A percentile compares a stretch with the other conserved stretches of the same genome.
Conservation (phyloP, 2,329 filamentous ascomycete species). For the Grosmannia clavigera region DNA sequence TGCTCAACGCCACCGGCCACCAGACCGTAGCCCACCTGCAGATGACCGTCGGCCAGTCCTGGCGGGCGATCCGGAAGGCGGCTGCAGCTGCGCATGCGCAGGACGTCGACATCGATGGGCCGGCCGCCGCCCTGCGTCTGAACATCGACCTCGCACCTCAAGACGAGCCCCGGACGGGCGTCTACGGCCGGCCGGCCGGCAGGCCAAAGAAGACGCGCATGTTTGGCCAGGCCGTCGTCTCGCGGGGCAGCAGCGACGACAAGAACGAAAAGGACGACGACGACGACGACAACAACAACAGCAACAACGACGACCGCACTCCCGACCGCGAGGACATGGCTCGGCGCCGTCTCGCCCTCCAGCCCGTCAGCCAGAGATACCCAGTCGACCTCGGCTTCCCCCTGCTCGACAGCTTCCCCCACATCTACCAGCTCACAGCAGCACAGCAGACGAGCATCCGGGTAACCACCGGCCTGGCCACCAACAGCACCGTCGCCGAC, state of each 20-base stretch:
- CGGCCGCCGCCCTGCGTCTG: constrained; percentile 18
- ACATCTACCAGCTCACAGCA: constrained; percentile 46
- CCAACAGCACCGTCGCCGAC: constrained; percentile 59
- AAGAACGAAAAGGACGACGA: constrained; percentile 9
- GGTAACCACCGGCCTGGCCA: constrained; percentile 52
- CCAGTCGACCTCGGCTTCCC: constrained; percentile 53
- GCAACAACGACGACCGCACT: constrained; percentile 4
- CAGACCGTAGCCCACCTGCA: constrained; percentile 66
- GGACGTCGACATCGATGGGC: constrained; percentile 13
- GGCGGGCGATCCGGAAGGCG: constrained; percentile 16
- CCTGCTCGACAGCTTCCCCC: constrained; percentile 71
- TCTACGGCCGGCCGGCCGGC: not conserved
- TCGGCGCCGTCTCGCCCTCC: constrained; percentile 15
- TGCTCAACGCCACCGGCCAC: constrained; percentile 63
- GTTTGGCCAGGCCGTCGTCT: constrained; percentile 29
- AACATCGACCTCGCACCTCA: constrained; percentile 28
- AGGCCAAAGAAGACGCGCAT: constrained; percentile 17
- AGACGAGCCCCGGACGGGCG: constrained; percentile 19
- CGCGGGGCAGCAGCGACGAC: constrained; percentile 15
- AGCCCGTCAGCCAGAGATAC: constrained; percentile 27
- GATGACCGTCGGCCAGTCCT: constrained; percentile 41
- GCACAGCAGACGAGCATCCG: constrained; percentile 27
- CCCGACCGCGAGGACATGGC: constrained; percentile 11
- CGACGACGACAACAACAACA: constrained; percentile 11
- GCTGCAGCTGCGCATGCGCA: not conserved